A percentile compares a stretch with the other conserved stretches of the same genome.
These are phyloP conservation scores for Wallacemonas sp. DNA, from an alignment of 208 protist species.

Conservation along the genomic window DNA sequence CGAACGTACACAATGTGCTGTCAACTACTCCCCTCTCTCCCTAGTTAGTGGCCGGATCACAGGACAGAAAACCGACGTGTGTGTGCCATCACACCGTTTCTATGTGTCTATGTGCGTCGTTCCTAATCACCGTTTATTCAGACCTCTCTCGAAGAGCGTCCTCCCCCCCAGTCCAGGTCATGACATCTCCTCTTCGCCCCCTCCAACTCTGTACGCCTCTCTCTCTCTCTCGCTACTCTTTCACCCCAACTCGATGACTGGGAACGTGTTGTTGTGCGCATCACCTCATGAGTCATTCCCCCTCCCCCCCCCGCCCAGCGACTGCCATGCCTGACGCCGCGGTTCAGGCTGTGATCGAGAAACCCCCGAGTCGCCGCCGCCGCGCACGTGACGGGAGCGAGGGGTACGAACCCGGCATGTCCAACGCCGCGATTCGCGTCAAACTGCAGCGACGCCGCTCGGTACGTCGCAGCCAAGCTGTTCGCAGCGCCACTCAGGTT, in stretches of 20 bases:
- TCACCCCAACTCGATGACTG: neutral
- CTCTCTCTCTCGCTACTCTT: neutral
- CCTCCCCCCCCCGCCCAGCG: neutral
- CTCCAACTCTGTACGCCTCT: neutral
- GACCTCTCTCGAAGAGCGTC: too few species aligned
- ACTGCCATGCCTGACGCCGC: neutral
- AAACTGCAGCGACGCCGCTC: neutral
- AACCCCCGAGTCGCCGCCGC: neutral
- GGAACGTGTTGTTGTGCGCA: neutral
- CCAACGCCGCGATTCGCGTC: neutral
- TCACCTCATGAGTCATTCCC: neutral
- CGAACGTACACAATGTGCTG: too few species aligned
- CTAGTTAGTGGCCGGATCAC: too few species aligned
- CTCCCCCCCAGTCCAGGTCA: neutral
- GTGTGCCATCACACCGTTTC: too few species aligned
- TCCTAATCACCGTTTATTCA: neutral
- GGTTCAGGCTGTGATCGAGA: neutral
- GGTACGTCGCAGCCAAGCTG: neutral
- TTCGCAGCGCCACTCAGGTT: neutral
- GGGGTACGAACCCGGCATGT: neutral
- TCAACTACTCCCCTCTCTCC: too few species aligned
- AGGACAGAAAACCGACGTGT: too few species aligned
- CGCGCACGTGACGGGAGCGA: neutral
- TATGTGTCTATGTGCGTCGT: neutral
- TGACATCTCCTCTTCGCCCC: neutral